Evolutionary conservation across 805 yeast species (phyloP).

Genomic region (Saccharomycopsis vini): DNA sequence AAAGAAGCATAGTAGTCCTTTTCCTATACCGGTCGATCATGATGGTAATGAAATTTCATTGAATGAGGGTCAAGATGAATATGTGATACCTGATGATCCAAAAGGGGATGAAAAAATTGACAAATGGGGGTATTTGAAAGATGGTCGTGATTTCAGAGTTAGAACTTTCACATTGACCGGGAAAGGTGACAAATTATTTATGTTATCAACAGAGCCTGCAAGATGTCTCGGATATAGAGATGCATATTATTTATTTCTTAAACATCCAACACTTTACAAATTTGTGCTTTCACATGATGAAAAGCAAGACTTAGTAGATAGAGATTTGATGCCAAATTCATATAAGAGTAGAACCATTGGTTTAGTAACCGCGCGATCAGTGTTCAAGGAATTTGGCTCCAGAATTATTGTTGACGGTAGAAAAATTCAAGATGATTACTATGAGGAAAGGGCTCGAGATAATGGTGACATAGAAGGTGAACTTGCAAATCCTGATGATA

Average conservation of each 20-base stretch:
- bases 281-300: constrained; percentile 69
- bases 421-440: constrained; percentile 79
- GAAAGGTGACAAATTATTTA: constrained; percentile 64
- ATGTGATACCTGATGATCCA: constrained; percentile 52
- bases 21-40: constrained; percentile 40
- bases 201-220: constrained; percentile 95
- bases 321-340: constrained; percentile 78
- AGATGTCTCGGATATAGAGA: constrained; percentile 87
- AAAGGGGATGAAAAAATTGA: constrained; percentile 57
- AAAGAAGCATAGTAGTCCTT: constrained; percentile 23
- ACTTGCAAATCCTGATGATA: constrained; percentile 53
- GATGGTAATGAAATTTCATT: constrained; percentile 52
- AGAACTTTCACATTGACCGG: constrained; percentile 53
- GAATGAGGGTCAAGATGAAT: constrained; percentile 46
- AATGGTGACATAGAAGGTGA: constrained; percentile 59
- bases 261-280: constrained; percentile 66
- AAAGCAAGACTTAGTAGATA: constrained; percentile 71
- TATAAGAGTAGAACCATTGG: constrained; percentile 88
- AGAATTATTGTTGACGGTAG: constrained; percentile 72
- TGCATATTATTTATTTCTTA: constrained; percentile 66
- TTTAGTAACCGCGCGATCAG: constrained; percentile 82
- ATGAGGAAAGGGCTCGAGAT: constrained; percentile 44
- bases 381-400: constrained; percentile 90
- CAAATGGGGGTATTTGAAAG: constrained; percentile 45
- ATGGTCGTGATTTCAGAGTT: constrained; percentile 59